These are phyloP conservation scores for Trypanosoma melophagium DNA, from an alignment of 208 protist species.

Conservation along the genomic window DNA sequence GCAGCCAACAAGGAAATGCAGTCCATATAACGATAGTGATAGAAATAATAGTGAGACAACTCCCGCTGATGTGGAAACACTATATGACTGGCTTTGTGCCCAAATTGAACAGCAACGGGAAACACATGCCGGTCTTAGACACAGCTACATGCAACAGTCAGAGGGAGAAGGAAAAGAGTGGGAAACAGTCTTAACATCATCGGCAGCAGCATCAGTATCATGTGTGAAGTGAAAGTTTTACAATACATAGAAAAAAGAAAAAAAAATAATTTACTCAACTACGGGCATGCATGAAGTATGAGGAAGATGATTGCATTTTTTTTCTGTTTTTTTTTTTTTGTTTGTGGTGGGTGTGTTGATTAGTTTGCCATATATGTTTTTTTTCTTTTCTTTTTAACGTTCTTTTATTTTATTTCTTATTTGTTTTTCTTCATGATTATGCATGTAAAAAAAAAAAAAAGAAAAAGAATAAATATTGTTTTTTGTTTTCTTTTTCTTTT, in stretches of 20 bases:
- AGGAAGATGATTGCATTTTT: neutral
- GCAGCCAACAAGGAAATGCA: neutral
- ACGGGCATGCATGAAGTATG: neutral
- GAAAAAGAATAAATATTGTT: too few relatives aligned
- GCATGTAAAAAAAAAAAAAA: too few relatives aligned
- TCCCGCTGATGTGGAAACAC: neutral
- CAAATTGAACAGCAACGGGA: slow-evolving; percentile 17
- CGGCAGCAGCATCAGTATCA: too few relatives aligned
- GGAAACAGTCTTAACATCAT: neutral
- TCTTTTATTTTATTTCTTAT: too few relatives aligned
- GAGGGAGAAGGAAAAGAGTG: neutral
- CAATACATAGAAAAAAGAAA: neutral
- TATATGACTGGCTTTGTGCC: slow-evolving; percentile 23
- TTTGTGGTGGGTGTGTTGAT: too few relatives aligned
- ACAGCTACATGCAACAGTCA: slow-evolving; percentile 6
- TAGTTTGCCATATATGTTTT: too few relatives aligned
- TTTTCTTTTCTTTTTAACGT: too few relatives aligned
- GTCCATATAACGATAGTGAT: neutral
- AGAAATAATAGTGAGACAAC: neutral
- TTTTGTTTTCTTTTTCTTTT: too few relatives aligned
- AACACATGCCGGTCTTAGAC: slow-evolving; percentile 16
- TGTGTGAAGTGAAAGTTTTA: neutral
- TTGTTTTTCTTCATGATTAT: too few relatives aligned
- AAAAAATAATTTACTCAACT: neutral
- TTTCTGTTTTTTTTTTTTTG: neutral